Conservation (phyloP, 495 filamentous ascomycete genomes). For the Poronia punctata region DNA sequence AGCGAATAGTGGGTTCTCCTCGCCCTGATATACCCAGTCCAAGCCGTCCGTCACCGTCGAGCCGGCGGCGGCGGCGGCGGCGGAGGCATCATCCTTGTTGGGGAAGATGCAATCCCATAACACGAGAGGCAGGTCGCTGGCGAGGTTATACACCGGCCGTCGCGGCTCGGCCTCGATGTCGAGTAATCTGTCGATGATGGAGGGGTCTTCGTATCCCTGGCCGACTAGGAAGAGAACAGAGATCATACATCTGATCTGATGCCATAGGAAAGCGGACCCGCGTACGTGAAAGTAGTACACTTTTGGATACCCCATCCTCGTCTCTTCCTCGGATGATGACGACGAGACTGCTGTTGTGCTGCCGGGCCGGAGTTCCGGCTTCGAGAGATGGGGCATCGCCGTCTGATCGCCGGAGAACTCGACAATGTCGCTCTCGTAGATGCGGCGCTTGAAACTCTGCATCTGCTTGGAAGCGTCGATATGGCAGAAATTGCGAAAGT, state of each 20-base stretch:
- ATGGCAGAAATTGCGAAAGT: slow-evolving; percentile 97
- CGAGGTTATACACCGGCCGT: slow-evolving; percentile 83
- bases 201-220: slow-evolving; percentile 75
- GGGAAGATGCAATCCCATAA: slow-evolving; percentile 95
- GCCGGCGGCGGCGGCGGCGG: slow-evolving; percentile 25
- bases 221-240: slow-evolving; percentile 83
- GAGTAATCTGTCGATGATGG: slow-evolving; percentile 63
- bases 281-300: slow-evolving; percentile 81
- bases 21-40: slow-evolving; percentile 68
- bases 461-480: slow-evolving; percentile 81
- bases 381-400: slow-evolving; percentile 35
- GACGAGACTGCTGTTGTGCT: slow-evolving; percentile 2
- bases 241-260: slow-evolving; percentile 92
- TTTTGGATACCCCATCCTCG: slow-evolving; percentile 42
- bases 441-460: slow-evolving; percentile 66
- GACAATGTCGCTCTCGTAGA: slow-evolving; percentile 71
- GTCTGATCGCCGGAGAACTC: slow-evolving; percentile 46
- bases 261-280: slow-evolving; percentile 95
- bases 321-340: slow-evolving; percentile 1
- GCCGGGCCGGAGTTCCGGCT: slow-evolving; percentile 17
- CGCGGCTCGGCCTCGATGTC: slow-evolving; percentile 60
- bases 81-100: slow-evolving; percentile 11
- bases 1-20: slow-evolving; percentile 42
- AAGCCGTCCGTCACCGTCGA: slow-evolving; percentile 53
- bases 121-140: slow-evolving; percentile 78